Percentiles rank a stretch among this genome's conserved stretches.
Evolutionary conservation across 2,329 filamentous ascomycete species (phyloP).

Genomic region (Fusarium sp.): DNA sequence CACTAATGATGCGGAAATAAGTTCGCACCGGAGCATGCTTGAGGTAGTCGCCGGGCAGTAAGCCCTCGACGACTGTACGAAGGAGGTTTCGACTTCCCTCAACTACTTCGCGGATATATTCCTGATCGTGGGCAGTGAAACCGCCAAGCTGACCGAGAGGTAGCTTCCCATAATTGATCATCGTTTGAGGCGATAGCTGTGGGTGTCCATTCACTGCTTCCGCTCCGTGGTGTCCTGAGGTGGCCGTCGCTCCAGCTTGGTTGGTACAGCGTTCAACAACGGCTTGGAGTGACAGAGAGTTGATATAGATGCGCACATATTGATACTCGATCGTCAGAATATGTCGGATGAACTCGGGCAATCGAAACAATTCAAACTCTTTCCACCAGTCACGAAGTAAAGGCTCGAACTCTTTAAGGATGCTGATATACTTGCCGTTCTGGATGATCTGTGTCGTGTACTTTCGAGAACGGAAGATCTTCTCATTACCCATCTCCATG

Average conservation of each 20-base stretch:
- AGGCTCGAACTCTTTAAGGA: slow-evolving; percentile 86
- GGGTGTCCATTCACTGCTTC: slow-evolving; percentile 50
- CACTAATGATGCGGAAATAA: slow-evolving; percentile 89
- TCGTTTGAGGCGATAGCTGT: slow-evolving; percentile 73
- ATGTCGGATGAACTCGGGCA: slow-evolving; percentile 76
- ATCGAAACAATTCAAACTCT: slow-evolving; percentile 84
- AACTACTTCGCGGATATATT: slow-evolving; percentile 83
- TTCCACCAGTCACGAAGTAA: slow-evolving; percentile 84
- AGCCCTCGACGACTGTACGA: slow-evolving; percentile 81
- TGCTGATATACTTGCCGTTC: slow-evolving; percentile 84
- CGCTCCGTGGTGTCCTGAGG: slow-evolving; percentile 54
- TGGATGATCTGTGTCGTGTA: slow-evolving; percentile 92
- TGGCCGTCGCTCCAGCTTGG: slow-evolving; percentile 68
- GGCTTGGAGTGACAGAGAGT: slow-evolving; percentile 93
- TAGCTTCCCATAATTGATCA: slow-evolving; percentile 75
- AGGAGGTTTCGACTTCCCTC: slow-evolving; percentile 84
- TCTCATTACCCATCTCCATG: slow-evolving; percentile 92
- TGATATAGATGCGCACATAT: slow-evolving; percentile 94
- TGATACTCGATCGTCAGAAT: slow-evolving; percentile 96
- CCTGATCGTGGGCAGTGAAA: slow-evolving; percentile 76
- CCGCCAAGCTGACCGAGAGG: slow-evolving; percentile 75
- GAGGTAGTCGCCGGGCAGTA: slow-evolving; percentile 81
- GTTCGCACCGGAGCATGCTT: slow-evolving; percentile 88
- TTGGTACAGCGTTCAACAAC: slow-evolving; percentile 92
- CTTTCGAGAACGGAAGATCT: slow-evolving; percentile 88